Evolutionary conservation across 768 basidiomycete species (phyloP).

Genomic region (Amanita thiersii): DNA sequence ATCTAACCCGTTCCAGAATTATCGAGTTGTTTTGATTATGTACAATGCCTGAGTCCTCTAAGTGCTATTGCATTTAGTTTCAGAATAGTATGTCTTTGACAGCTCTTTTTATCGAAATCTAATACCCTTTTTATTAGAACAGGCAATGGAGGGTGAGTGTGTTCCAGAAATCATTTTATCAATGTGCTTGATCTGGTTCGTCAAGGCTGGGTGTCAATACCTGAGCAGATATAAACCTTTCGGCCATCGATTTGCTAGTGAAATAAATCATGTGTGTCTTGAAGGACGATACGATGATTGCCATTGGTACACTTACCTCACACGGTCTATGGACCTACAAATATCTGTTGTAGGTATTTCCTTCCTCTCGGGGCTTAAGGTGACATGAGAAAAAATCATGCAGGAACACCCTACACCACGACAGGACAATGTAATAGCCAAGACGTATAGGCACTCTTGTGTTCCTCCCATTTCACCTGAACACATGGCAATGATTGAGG

Average conservation of each 20-base stretch:
- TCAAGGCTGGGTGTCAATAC: not conserved
- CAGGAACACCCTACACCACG: conserved; percentile 2
- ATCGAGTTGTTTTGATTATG: not conserved
- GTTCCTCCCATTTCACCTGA: not conserved
- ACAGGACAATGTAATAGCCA: conserved; percentile 1
- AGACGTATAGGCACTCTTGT: not conserved
- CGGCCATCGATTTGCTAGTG: conserved; percentile 1
- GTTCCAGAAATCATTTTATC: too few species aligned
- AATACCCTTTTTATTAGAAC: not conserved
- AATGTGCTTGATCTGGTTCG: too few species aligned
- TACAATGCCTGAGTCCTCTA: conserved; percentile 1
- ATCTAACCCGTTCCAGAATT: not conserved
- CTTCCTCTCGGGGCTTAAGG: not conserved
- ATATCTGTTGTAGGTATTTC: not conserved
- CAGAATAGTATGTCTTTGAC: not conserved
- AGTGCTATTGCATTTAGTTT: conserved; percentile 1
- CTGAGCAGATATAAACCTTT: conserved; percentile 4
- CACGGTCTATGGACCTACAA: not conserved
- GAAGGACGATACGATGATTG: conserved; percentile 2
- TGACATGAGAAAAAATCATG: not conserved
- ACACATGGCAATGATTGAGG: conserved; percentile 1
- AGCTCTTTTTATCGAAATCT: not conserved
- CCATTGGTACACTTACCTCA: conserved; percentile 3
- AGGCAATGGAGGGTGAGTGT: not conserved
- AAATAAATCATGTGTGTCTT: not conserved